phyloP scores from a whole-genome alignment of 108 stramenopile species.

The Asterionellopsis glacialis region DNA sequence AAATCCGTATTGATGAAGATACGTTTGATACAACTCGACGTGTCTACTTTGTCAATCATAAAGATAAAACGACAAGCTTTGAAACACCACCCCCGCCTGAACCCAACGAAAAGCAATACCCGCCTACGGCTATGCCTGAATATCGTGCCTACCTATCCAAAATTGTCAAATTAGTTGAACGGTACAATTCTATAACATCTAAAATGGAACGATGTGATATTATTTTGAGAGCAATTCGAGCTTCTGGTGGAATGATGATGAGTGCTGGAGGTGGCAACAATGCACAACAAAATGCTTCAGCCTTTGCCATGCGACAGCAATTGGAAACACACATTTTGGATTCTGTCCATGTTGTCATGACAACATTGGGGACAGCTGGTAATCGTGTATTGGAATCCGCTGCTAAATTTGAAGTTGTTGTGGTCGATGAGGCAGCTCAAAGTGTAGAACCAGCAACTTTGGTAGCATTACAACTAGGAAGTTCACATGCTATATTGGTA shows the following conservation, averaged over 20 bases:
- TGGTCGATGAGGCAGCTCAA: constrained; percentile 98
- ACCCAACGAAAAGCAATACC: constrained; percentile 57
- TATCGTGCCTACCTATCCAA: constrained; percentile 54
- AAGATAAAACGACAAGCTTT: constrained; percentile 65
- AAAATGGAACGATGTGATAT: constrained; percentile 66
- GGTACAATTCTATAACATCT: constrained; percentile 55
- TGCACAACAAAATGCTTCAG: constrained; percentile 20
- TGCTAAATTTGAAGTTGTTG: constrained; percentile 92
- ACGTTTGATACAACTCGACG: constrained; percentile 33
- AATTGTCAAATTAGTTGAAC: constrained; percentile 77
- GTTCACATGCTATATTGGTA: constrained; percentile 85
- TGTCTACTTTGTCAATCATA: constrained; percentile 89
- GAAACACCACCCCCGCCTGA: constrained; percentile 80
- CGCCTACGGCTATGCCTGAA: constrained; percentile 72
- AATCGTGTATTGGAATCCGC: constrained; percentile 72
- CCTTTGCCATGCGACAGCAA: constrained; percentile 23
- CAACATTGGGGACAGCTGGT: constrained; percentile 94
- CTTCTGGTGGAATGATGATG: constrained; percentile 21
- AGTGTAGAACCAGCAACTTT: constrained; percentile 94
- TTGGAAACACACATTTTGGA: constrained; percentile 84
- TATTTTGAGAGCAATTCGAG: constrained; percentile 27
- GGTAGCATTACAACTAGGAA: constrained; percentile 87
- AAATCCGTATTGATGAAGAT: constrained; percentile 85
- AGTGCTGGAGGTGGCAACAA: constrained; percentile 16
- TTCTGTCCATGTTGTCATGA: constrained; percentile 91